These are phyloP conservation scores for Catharanthus roseus DNA, from an alignment of 257 asterid genomes.

Conservation along the genomic window DNA sequence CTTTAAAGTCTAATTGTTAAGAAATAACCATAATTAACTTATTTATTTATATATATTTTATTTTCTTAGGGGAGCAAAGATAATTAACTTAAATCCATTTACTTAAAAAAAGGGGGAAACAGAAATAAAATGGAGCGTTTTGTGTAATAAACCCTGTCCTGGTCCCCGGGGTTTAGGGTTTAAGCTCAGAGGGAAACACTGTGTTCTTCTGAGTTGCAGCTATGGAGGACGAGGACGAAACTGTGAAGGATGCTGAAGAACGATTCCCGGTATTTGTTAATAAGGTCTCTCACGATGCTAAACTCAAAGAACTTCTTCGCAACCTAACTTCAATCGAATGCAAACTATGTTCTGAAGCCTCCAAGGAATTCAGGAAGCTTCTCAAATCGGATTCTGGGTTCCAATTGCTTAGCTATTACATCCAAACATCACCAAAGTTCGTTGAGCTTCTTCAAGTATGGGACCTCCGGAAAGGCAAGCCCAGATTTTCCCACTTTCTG, in stretches of 20 bases:
- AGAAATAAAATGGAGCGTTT: too few relatives aligned
- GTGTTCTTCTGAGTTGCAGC: background rate
- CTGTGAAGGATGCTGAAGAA: background rate
- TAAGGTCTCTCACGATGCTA: slow-evolving; percentile 46
- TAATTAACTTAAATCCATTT: too few relatives aligned
- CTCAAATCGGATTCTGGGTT: slow-evolving; percentile 57
- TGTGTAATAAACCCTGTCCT: background rate
- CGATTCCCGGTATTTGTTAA: slow-evolving; percentile 18
- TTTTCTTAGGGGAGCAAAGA: too few relatives aligned
- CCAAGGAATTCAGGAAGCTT: slow-evolving; percentile 59
- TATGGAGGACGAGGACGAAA: slow-evolving; percentile 8
- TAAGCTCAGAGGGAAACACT: background rate
- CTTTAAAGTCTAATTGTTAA: too few relatives aligned
- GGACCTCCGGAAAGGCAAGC: slow-evolving; percentile 58
- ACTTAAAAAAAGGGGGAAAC: too few relatives aligned
- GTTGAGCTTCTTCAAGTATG: slow-evolving; percentile 71
- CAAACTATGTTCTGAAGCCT: slow-evolving; percentile 50
- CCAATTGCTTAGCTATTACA: slow-evolving; percentile 37
- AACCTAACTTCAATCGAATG: slow-evolving; percentile 56
- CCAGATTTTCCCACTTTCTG: slow-evolving; percentile 43
- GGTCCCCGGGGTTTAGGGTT: slow-evolving; percentile 35
- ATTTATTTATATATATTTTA: too few relatives aligned
- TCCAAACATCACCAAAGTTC: slow-evolving; percentile 45
- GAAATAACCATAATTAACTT: too few relatives aligned
- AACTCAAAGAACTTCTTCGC: slow-evolving; percentile 74